phyloP scores from a whole-genome alignment of 2,329 filamentous ascomycete species.

The Drechslerella dactyloides region DNA sequence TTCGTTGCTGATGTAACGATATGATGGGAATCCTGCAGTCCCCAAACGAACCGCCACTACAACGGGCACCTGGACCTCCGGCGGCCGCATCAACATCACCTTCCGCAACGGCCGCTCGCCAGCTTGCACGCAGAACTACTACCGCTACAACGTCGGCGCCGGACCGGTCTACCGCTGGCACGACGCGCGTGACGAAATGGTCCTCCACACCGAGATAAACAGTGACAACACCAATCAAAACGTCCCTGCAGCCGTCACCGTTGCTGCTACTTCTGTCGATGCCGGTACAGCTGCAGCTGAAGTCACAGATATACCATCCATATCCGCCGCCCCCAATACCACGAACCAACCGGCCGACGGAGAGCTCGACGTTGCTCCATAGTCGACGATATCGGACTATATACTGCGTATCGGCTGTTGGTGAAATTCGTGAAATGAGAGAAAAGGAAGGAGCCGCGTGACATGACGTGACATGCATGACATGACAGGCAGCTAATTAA shows the following conservation, averaged over 20 bases:
- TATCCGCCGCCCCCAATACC: too few species aligned
- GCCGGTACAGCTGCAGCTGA: too few species aligned
- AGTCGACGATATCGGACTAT: too few species aligned
- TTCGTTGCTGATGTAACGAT: too few species aligned
- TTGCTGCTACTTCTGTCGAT: too few species aligned
- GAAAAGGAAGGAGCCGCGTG: background rate
- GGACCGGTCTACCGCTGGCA: constrained; percentile 41
- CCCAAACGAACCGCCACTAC: constrained; percentile 59
- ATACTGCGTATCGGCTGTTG: background rate
- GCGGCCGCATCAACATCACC: constrained; percentile 77
- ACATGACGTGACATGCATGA: background rate
- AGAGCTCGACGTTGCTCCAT: too few species aligned
- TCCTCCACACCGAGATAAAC: too few species aligned
- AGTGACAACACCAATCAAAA: too few species aligned
- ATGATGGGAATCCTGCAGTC: too few species aligned
- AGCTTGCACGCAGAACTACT: constrained; percentile 80
- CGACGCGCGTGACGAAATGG: constrained; percentile 23
- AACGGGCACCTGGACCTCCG: constrained; percentile 61
- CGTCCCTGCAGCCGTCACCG: too few species aligned
- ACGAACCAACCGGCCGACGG: too few species aligned
- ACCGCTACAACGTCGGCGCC: constrained; percentile 57
- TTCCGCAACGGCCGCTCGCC: constrained; percentile 74
- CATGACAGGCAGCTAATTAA: background rate
- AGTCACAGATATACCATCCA: too few species aligned
- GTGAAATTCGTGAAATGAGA: background rate